A percentile compares a stretch with the other conserved stretches of the same genome.
Evolutionary conservation across 768 basidiomycete genomes (phyloP).

Genomic region (Coprinopsis cinerea): DNA sequence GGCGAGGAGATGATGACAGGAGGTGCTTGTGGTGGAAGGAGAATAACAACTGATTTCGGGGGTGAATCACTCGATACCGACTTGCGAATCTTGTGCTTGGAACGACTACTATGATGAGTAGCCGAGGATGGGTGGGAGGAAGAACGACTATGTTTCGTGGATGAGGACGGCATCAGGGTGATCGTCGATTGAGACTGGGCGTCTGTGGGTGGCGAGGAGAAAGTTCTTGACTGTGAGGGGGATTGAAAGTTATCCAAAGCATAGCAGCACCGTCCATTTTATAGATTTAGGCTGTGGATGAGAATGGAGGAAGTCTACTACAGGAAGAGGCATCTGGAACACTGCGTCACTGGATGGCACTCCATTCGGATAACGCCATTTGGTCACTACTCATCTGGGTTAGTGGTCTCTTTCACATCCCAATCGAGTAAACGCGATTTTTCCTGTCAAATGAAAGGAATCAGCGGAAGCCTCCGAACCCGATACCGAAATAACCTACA

Average conservation of each 20-base stretch:
- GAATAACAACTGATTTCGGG: constrained; percentile 3
- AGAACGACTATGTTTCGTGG: not conserved
- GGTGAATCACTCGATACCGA: not conserved
- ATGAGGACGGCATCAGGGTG: constrained; percentile 1
- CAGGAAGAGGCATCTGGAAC: not conserved
- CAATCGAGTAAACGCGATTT: not conserved
- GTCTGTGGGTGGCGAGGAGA: not conserved
- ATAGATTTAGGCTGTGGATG: not conserved
- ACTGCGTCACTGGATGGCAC: not conserved
- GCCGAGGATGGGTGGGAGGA: not conserved
- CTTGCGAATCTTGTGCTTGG: not conserved
- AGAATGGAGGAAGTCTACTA: not conserved
- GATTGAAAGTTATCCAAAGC: not conserved
- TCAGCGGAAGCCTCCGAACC: not conserved
- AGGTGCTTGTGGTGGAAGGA: constrained; percentile 6
- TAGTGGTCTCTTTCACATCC: not conserved
- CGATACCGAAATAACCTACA: not conserved
- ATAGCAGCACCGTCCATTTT: not conserved
- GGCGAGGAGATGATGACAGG: constrained; percentile 3
- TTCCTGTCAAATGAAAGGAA: not conserved
- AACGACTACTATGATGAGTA: not conserved
- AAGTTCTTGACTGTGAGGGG: not conserved
- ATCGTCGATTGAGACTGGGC: not conserved
- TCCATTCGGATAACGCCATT: not conserved
- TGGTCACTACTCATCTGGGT: not conserved